These are phyloP conservation scores for Pleurotus tuoliensis DNA, from an alignment of 768 basidiomycete genomes.

Conservation along the genomic window DNA sequence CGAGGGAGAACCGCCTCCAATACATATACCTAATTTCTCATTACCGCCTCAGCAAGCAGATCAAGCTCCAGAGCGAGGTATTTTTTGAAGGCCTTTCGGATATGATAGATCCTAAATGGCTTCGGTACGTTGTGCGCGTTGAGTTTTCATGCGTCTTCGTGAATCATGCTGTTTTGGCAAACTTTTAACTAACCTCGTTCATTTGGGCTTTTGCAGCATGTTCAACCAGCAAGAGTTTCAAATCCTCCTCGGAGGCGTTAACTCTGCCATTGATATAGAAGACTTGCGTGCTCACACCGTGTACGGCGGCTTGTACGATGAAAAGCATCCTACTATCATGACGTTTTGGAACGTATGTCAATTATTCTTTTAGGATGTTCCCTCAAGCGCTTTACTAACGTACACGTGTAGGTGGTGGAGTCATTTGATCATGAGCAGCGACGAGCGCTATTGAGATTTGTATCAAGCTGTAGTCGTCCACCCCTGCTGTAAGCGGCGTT, in stretches of 20 bases:
- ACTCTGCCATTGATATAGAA: slow-evolving; percentile 78
- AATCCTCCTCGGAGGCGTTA: slow-evolving; percentile 85
- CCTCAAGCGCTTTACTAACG: neutral
- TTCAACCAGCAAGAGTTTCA: slow-evolving; percentile 97
- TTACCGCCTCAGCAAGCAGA: slow-evolving; percentile 86
- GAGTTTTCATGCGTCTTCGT: neutral
- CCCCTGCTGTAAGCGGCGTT: slow-evolving; percentile 59
- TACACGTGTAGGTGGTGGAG: slow-evolving; percentile 57
- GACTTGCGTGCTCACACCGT: slow-evolving; percentile 76
- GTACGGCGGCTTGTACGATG: slow-evolving; percentile 78
- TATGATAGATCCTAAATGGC: slow-evolving; percentile 89
- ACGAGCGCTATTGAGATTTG: slow-evolving; percentile 78
- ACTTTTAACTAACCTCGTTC: neutral
- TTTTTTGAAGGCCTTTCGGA: slow-evolving; percentile 93
- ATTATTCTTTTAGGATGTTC: neutral
- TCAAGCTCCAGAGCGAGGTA: slow-evolving; percentile 75
- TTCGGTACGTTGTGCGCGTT: slow-evolving; percentile 44
- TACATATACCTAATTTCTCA: slow-evolving; percentile 90
- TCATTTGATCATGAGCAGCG: slow-evolving; percentile 79
- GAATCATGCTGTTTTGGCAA: no score
- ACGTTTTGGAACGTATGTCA: slow-evolving; percentile 77
- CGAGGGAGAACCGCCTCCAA: slow-evolving; percentile 81
- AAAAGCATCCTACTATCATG: slow-evolving; percentile 65
- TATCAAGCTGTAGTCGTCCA: slow-evolving; percentile 88
- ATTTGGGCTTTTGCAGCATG: slow-evolving; percentile 51